Evolutionary conservation across 2,329 filamentous ascomycete genomes (phyloP), one percentile per base, ranked within the genome.

Genomic region (Pyrenochaeta sp.): DNA sequence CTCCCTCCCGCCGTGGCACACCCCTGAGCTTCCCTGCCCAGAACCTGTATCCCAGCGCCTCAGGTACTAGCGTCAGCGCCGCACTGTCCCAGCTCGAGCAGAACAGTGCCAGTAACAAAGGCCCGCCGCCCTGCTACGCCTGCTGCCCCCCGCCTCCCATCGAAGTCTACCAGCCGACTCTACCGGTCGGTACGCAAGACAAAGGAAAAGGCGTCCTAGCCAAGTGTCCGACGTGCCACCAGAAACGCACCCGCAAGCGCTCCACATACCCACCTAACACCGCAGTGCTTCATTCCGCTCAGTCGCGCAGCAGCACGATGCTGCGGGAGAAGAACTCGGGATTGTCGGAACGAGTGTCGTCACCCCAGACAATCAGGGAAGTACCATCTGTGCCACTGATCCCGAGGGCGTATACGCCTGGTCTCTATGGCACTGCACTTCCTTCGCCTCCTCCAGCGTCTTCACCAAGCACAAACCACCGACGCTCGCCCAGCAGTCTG

Each of bases 51-150:
- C n/a, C n/a, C n/a, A n/a, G n/a, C 3, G 51, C 60, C 22, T 35
- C 58, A 2, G 53, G 59, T 3, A 47, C 54, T 21, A 51, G 53
- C 7, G 53, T 63, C 4, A 50, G 53, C 2, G 49, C 53, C 28
- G 57, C 60, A 2, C 27, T 64, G 5, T 32, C 53, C 5, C 56
- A 47, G 15, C 39, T 64, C 7, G 59, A 64, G 23, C 45, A 37
- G 8, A 60, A 60, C 37, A 57, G 44, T 9, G 45, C 44, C 17
- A 48, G 26, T 19, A 43, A 45, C 15, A 51, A 35, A 11, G 35
- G 22, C n/a, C 41, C 50, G 6, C 30, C 44, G 13, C 23, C 32
- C 14, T 22, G 42, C 7, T 41, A 42, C 28, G 39, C 35, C 4
- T 19, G 22, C 19, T 29, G 37, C 35, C 14, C 11, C 32, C 34